A percentile compares a stretch with the other conserved stretches of the same genome.
phyloP scores from a whole-genome alignment of 176 grass and related monocot genomes.

The Zizania latifolia region DNA sequence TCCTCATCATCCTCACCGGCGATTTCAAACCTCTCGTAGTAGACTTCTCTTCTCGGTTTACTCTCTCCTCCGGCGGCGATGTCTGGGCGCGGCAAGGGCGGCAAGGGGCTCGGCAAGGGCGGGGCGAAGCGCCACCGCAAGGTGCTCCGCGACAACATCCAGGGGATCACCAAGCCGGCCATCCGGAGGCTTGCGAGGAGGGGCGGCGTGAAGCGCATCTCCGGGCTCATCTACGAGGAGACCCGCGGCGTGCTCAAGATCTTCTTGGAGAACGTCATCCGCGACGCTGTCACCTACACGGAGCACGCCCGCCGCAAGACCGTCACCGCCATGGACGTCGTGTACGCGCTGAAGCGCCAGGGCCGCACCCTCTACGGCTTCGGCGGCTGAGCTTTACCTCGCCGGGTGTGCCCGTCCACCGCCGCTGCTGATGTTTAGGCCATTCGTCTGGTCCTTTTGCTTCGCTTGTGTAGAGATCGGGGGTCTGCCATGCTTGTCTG shows the following conservation, averaged over 20 bases:
- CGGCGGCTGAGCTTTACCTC: not conserved
- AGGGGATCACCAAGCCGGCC: slow-evolving; percentile 92
- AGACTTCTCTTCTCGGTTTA: not conserved
- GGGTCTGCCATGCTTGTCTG: not conserved
- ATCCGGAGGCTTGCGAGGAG: slow-evolving; percentile 67
- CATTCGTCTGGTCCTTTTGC: not conserved
- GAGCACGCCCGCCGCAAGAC: slow-evolving; percentile 90
- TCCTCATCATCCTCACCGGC: not conserved
- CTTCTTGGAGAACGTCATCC: slow-evolving; percentile 92
- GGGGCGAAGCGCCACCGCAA: slow-evolving; percentile 80
- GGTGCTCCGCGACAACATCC: slow-evolving; percentile 87
- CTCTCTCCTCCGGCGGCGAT: slow-evolving; percentile 26
- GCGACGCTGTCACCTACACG: slow-evolving; percentile 83
- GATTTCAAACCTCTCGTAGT: not conserved
- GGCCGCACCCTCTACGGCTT: slow-evolving; percentile 58
- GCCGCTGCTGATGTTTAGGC: not conserved
- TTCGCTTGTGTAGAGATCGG: not conserved
- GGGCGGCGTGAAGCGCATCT: slow-evolving; percentile 86
- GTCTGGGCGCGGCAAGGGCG: slow-evolving; percentile 83
- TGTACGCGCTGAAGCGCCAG: slow-evolving; percentile 86
- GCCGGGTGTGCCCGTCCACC: not conserved
- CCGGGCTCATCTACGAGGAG: slow-evolving; percentile 77
- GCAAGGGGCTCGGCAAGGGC: slow-evolving; percentile 80
- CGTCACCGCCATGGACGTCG: slow-evolving; percentile 86
- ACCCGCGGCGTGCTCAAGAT: slow-evolving; percentile 90